Percentiles rank a stretch among this genome's conserved stretches.
Evolutionary conservation across 2,329 filamentous ascomycete species (phyloP).

Genomic region (Bipolaris victoriae): DNA sequence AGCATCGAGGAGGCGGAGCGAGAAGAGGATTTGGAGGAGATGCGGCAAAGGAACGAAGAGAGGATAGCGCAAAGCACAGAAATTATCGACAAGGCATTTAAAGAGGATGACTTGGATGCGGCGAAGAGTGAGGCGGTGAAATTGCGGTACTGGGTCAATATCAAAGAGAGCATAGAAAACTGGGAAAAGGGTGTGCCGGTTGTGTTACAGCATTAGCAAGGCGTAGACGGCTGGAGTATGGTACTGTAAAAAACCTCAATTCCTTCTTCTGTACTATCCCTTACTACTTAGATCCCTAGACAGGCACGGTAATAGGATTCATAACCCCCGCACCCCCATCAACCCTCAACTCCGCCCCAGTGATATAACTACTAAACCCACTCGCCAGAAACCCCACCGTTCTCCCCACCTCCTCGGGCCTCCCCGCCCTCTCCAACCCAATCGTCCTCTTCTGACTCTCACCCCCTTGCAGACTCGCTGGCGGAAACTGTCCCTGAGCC

Average conservation of each 20-base stretch:
- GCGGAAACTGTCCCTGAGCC: constrained; percentile 63
- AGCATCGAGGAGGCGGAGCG: constrained; percentile 63
- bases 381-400: constrained; percentile 68
- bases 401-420: constrained; percentile 64
- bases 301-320: constrained; percentile 49
- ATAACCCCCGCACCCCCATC: constrained; percentile 62
- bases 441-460: constrained; percentile 58
- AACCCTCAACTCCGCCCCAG: constrained; percentile 66
- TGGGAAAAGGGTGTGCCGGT: constrained; percentile 81
- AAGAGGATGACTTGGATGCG: constrained; percentile 65
- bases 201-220: constrained; percentile 59
- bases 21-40: constrained; percentile 67
- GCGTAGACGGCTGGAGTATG: not conserved
- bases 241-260: not conserved
- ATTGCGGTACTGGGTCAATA: constrained; percentile 89
- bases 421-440: constrained; percentile 64
- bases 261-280: too few relatives aligned
- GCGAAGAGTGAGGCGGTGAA: constrained; percentile 76
- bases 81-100: constrained; percentile 69
- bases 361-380: constrained; percentile 68
- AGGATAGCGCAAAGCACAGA: constrained; percentile 69
- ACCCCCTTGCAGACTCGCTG: constrained; percentile 59
- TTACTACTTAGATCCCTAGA: constrained; percentile 16
- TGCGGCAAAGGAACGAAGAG: constrained; percentile 70
- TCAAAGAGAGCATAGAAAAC: constrained; percentile 76